Conservation (phyloP, 176 grass and related monocot species). For the Canna indica region DNA sequence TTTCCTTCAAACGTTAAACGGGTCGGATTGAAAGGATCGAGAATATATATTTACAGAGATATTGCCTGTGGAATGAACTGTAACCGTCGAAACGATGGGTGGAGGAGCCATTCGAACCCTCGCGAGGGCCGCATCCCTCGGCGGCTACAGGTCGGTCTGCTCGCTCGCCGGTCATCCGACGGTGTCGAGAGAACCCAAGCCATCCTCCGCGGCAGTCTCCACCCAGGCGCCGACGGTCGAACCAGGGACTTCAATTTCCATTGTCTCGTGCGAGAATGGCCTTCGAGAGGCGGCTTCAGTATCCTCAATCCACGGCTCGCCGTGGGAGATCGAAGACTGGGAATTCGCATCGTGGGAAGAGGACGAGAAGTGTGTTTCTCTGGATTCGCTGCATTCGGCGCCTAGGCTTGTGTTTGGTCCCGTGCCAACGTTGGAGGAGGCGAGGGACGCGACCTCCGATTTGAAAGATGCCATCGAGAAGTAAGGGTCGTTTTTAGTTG, state of each 20-base stretch:
- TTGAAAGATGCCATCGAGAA: constrained; percentile 49
- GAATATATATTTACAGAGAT: too few species aligned
- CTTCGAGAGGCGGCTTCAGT: constrained; percentile 10
- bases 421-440: constrained; percentile 53
- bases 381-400: constrained; percentile 13
- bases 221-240: constrained; percentile 13
- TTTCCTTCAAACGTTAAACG: too few species aligned
- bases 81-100: constrained; percentile 14
- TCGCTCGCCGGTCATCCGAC: constrained; percentile 7
- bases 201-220: constrained; percentile 27
- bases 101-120: constrained; percentile 63
- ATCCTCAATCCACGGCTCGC: constrained; percentile 20
- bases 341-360: constrained; percentile 45
- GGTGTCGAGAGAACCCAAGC: constrained; percentile 16
- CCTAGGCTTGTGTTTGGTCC: constrained; percentile 61
- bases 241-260: constrained; percentile 29
- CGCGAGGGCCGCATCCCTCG: constrained; percentile 31
- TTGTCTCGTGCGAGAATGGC: constrained; percentile 24
- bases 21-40: too few species aligned
- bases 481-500: too few species aligned
- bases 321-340: constrained; percentile 55
- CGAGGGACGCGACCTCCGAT: constrained; percentile 63
- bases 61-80: too few species aligned
- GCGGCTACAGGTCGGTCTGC: constrained; percentile 14
- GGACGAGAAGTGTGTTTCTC: constrained; percentile 21